Evolutionary conservation across 352 stramenopile species (phyloP), one percentile per base, ranked within the genome.

Genomic region (Pythium volutum): DNA sequence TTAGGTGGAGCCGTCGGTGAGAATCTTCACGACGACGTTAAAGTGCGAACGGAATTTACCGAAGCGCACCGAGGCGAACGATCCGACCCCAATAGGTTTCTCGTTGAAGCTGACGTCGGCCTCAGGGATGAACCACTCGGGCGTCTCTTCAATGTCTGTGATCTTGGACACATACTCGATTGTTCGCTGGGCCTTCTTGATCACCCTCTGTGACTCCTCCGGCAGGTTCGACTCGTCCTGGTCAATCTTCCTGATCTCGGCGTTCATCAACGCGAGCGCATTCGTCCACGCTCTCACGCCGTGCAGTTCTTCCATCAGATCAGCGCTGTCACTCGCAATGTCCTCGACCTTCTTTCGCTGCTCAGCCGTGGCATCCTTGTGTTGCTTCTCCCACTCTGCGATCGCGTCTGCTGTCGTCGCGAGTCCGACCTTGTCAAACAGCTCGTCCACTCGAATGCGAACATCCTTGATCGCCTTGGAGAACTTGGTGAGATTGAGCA

Each of bases 111-210:
- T 51, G 34, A 64, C 20, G 27, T 55, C 23, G 7, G 23, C 0
- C 27, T 57, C 57, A 1, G 11, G 16, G 12, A 64, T 31, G 25
- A 64, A 58, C 47, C 57, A 64, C 6, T n/a, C 26, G 9, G 57
- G 47, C 0, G 53, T 57, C 18, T 27, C 15, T 15, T 20, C 10
- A 15, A 14, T 14, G 20, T n/a, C 29, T 33, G 29, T 33, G 29
- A 9, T 33, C 29, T 9, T 33, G 4, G 29, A 33, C 4, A 33
- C 9, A 9, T 33, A 10, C 29, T 33, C 9, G 16, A 59, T 18
- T 8, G 27, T 20, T 0, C 22, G 22, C 5, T 23, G 18, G 12
- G 26, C 46, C 15, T 10, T 38, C 26, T 22, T 52, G 14, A 52
- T 15, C 3, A 25, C 46, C 4, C 3, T 31, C 6, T 29, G 12